phyloP scores from a whole-genome alignment of 140 eudicot species.

The Flaveria floridana region DNA sequence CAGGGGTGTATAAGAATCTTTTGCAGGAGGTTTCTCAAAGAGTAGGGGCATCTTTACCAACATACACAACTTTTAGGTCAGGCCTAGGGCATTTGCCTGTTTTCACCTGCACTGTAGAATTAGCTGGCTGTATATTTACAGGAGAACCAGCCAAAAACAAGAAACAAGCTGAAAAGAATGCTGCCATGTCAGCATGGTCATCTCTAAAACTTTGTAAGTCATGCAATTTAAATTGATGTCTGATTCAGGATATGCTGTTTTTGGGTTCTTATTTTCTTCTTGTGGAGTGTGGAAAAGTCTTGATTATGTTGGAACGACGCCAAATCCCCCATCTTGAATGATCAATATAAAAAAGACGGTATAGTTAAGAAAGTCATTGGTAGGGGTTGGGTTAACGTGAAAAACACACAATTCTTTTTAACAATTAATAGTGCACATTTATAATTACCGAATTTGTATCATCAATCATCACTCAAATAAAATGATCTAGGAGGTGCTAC shows the following conservation, averaged over 20 bases:
- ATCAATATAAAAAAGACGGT: not conserved
- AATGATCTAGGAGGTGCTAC: not conserved
- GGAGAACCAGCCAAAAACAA: conserved; percentile 60
- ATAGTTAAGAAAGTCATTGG: not conserved
- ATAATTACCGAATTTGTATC: not conserved
- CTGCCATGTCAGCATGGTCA: conserved; percentile 77
- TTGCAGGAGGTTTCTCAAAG: conserved; percentile 69
- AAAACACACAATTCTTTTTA: not conserved
- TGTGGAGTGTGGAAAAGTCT: not conserved
- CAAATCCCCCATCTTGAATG: not conserved
- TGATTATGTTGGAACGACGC: not conserved
- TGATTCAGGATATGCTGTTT: not conserved
- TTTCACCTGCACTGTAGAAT: conserved; percentile 56
- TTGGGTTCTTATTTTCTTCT: not conserved
- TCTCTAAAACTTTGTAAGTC: conserved; percentile 49
- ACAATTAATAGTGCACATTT: not conserved
- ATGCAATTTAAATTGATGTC: conserved; percentile 7
- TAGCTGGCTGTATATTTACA: conserved; percentile 54
- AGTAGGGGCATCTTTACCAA: conserved; percentile 59
- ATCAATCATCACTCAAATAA: not conserved
- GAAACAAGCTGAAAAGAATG: conserved; percentile 75
- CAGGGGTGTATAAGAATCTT: conserved; percentile 73
- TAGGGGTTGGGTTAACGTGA: not conserved
- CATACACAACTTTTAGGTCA: conserved; percentile 56
- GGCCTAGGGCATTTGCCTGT: conserved; percentile 64